Evolutionary conservation across 345 rosid species (phyloP).

Genomic region (Citrus hindsii): DNA sequence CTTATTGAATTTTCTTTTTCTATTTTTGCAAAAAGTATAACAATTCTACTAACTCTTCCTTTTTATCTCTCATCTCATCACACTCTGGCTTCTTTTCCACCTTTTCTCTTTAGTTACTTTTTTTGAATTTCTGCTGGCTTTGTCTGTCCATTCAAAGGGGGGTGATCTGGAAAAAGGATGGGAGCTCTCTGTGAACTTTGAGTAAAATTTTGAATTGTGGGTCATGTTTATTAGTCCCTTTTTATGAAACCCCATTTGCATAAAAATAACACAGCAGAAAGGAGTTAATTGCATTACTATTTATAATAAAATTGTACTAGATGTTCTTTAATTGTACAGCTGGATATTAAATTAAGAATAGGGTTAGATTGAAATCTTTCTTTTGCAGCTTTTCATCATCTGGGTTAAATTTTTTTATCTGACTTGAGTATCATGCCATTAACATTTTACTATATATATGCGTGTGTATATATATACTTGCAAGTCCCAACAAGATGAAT

Average conservation of each 20-base stretch:
- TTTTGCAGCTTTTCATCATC: slow-evolving; percentile 50
- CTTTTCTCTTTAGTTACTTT: slow-evolving; percentile 37
- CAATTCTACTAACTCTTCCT: slow-evolving; percentile 1
- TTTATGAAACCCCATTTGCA: slow-evolving; percentile 1
- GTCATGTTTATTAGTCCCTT: not conserved
- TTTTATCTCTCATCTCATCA: slow-evolving; percentile 29
- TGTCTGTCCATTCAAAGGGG: slow-evolving; percentile 45
- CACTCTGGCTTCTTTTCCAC: slow-evolving; percentile 20
- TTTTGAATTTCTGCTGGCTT: slow-evolving; percentile 52
- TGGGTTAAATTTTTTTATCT: slow-evolving; percentile 17
- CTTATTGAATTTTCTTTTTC: too few relatives aligned
- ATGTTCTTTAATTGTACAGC: not conserved
- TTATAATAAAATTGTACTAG: not conserved
- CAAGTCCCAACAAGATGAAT: slow-evolving; percentile 26
- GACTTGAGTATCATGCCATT: slow-evolving; percentile 29
- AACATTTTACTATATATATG: slow-evolving; percentile 18
- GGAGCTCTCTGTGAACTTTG: slow-evolving; percentile 6
- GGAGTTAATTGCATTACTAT: not conserved
- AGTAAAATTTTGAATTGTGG: slow-evolving; percentile 30
- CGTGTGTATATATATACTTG: slow-evolving; percentile 11
- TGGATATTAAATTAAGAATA: not conserved
- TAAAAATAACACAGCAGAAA: slow-evolving; percentile 9
- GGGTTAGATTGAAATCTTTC: slow-evolving; percentile 39
- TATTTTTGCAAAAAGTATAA: not conserved
- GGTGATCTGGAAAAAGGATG: slow-evolving; percentile 28